These are phyloP conservation scores for Cordyceps javanica DNA, from an alignment of 2,329 filamentous ascomycete genomes.

Conservation along the genomic window DNA sequence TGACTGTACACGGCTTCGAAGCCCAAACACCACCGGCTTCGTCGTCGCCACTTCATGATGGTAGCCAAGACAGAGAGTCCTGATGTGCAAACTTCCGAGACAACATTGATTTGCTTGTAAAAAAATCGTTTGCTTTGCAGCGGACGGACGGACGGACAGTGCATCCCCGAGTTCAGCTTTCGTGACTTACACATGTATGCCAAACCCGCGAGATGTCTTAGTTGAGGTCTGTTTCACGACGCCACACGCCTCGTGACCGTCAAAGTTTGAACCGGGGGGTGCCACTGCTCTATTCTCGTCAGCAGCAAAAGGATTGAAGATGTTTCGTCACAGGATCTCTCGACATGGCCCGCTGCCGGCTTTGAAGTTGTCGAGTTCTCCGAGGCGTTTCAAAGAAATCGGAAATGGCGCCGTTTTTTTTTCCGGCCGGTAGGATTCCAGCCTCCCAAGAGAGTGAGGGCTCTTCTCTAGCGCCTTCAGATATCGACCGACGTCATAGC, in stretches of 20 bases:
- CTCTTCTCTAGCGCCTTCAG: too few relatives aligned
- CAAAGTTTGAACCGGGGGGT: background rate
- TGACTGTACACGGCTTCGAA: too few relatives aligned
- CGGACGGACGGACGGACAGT: background rate
- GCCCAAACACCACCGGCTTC: background rate
- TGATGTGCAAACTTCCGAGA: background rate
- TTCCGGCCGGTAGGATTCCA: too few relatives aligned
- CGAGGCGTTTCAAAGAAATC: too few relatives aligned
- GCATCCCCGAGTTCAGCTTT: background rate
- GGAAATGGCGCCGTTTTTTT: too few relatives aligned
- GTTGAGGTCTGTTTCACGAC: slow-evolving; percentile 5
- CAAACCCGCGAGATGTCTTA: background rate
- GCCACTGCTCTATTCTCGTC: background rate
- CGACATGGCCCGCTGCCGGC: too few relatives aligned
- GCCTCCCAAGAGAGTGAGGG: too few relatives aligned
- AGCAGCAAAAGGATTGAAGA: background rate
- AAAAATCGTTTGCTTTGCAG: background rate
- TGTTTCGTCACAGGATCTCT: background rate
- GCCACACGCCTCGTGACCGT: slow-evolving; percentile 6
- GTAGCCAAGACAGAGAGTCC: background rate
- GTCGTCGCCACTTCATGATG: background rate
- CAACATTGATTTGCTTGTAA: background rate
- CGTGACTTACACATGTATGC: background rate
- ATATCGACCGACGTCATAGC: too few relatives aligned
- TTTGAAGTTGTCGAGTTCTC: too few relatives aligned